Percentiles rank a stretch among this genome's conserved stretches.
phyloP scores from a whole-genome alignment of 2,329 filamentous ascomycete genomes.

The Chaetomium olivaceum region DNA sequence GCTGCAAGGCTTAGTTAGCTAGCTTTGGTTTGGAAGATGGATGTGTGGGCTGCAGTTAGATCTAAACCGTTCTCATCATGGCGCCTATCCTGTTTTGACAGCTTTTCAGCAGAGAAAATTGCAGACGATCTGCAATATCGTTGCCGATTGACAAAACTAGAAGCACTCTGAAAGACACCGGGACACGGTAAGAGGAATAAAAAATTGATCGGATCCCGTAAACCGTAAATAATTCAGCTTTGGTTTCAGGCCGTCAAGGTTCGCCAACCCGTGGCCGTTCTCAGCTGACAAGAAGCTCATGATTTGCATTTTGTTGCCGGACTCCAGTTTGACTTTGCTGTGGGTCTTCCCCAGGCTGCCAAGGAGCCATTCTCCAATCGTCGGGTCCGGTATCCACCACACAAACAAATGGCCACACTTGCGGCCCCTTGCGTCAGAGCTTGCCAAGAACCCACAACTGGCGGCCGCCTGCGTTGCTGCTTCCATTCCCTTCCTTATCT shows the following conservation, averaged over 20 bases:
- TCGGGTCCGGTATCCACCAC: not conserved
- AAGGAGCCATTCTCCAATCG: conserved; percentile 10
- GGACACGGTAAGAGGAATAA: not conserved
- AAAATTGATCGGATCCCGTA: not conserved
- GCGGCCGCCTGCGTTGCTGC: not conserved
- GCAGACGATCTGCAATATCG: not conserved
- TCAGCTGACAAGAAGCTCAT: conserved; percentile 10
- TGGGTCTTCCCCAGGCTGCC: conserved; percentile 20
- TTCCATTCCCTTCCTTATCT: conserved; percentile 8
- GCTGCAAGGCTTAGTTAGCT: conserved; percentile 5
- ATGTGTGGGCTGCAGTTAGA: conserved; percentile 1
- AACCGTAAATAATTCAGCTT: not conserved
- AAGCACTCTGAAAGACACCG: not conserved
- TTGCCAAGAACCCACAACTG: conserved; percentile 3
- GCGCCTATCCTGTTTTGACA: not conserved
- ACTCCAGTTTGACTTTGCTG: not conserved
- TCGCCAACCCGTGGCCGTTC: not conserved
- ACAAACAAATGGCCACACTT: conserved; percentile 13
- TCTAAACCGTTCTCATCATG: not conserved
- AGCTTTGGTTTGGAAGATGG: not conserved
- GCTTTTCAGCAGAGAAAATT: not conserved
- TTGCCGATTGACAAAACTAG: not conserved
- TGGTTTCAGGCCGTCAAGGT: conserved; percentile 3
- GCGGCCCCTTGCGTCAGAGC: conserved; percentile 20
- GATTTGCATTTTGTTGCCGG: not conserved